phyloP scores from a whole-genome alignment of 2,329 filamentous ascomycete species.

The Hortaea werneckii region DNA sequence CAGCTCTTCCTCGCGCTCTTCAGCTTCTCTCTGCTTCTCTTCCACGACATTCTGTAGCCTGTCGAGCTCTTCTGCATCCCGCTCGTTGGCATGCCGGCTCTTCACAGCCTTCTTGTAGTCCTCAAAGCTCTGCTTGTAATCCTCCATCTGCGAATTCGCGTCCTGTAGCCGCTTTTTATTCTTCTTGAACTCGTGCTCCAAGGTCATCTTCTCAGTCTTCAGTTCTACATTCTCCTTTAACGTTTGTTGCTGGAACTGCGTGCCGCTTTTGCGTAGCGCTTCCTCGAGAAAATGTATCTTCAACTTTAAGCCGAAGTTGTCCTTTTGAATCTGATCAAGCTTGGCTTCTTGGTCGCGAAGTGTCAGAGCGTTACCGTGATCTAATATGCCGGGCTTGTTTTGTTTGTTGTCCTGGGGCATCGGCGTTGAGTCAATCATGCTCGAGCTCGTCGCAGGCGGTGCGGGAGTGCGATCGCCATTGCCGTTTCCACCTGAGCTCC shows the following conservation, averaged over 20 bases:
- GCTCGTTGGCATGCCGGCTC: slow-evolving; percentile 59
- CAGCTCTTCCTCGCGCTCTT: slow-evolving; percentile 34
- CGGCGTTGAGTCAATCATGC: slow-evolving; percentile 67
- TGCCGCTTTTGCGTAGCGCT: slow-evolving; percentile 73
- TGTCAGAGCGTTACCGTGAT: slow-evolving; percentile 83
- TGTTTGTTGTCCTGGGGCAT: slow-evolving; percentile 55
- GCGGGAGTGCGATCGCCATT: slow-evolving; percentile 58
- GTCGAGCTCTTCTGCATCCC: slow-evolving; percentile 52
- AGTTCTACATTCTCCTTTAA: slow-evolving; percentile 92
- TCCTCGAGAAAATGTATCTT: slow-evolving; percentile 97
- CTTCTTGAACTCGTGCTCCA: slow-evolving; percentile 75
- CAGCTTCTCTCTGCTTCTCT: slow-evolving; percentile 29
- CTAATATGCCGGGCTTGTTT: slow-evolving; percentile 55
- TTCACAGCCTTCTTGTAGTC: slow-evolving; percentile 77
- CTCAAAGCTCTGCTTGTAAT: slow-evolving; percentile 68
- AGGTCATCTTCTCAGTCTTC: slow-evolving; percentile 82
- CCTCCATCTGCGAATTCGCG: slow-evolving; percentile 78
- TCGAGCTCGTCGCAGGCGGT: slow-evolving; percentile 68
- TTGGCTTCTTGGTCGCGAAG: slow-evolving; percentile 86
- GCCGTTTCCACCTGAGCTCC: slow-evolving; percentile 48
- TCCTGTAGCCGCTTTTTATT: slow-evolving; percentile 75
- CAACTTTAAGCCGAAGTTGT: slow-evolving; percentile 93
- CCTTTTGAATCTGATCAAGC: slow-evolving; percentile 93
- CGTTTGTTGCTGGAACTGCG: slow-evolving; percentile 79
- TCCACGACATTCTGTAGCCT: slow-evolving; percentile 35